These are phyloP conservation scores for Salix koriyanagi DNA, from an alignment of 345 rosid species.

Conservation along the genomic window DNA sequence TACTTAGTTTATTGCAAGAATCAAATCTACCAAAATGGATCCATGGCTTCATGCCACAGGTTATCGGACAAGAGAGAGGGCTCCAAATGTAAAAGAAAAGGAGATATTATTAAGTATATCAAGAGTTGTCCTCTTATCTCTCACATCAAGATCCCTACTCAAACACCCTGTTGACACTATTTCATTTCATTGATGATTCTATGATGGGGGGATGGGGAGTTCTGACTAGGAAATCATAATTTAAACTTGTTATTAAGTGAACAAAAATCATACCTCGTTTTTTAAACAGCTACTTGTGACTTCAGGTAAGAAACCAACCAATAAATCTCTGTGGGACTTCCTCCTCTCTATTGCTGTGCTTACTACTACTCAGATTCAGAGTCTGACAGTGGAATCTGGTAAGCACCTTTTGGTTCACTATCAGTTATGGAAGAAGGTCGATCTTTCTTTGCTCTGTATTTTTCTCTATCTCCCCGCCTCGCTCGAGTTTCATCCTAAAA, in stretches of 20 bases:
- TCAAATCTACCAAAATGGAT: no score
- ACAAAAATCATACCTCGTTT: not conserved
- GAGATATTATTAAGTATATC: no score
- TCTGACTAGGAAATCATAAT: not conserved
- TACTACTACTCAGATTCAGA: conserved; percentile 58
- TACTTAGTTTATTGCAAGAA: no score
- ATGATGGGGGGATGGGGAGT: not conserved
- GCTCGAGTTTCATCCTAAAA: conserved; percentile 44
- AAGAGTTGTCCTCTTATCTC: no score
- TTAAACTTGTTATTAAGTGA: not conserved
- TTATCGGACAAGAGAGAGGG: no score
- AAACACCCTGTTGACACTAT: no score
- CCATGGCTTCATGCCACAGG: no score
- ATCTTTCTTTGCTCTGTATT: conserved; percentile 31
- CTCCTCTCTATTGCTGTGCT: not conserved
- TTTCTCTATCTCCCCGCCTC: conserved; percentile 27
- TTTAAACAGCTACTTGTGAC: not conserved
- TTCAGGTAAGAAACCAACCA: no score
- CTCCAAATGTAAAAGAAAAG: no score
- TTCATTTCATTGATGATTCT: not conserved
- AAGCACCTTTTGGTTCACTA: conserved; percentile 59
- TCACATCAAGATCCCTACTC: no score
- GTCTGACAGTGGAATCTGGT: conserved; percentile 59
- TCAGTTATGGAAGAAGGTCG: conserved; percentile 66
- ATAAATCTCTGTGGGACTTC: no score